These are phyloP conservation scores for Thielaviopsis musarum DNA, from an alignment of 2,329 filamentous ascomycete genomes.

Conservation along the genomic window DNA sequence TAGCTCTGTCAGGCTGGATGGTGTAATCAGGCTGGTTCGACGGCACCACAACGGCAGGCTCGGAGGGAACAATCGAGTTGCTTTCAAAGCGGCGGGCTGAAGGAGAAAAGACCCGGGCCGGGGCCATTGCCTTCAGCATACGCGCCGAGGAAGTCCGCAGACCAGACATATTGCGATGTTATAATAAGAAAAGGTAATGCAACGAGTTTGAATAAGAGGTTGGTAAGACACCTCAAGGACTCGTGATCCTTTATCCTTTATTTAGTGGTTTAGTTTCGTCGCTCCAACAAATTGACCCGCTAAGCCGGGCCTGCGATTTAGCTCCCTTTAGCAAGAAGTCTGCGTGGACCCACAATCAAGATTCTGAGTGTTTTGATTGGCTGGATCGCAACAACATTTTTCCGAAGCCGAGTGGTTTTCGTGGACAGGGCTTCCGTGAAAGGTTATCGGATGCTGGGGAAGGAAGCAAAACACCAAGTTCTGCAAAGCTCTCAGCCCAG, in stretches of 20 bases:
- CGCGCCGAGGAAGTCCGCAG: conserved; percentile 1
- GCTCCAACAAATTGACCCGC: not conserved
- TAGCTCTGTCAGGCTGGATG: conserved; percentile 69
- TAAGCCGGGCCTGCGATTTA: not conserved
- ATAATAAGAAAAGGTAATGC: not conserved
- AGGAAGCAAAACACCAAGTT: conserved; percentile 7
- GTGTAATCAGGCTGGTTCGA: conserved; percentile 65
- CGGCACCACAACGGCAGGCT: conserved; percentile 24
- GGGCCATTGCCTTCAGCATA: not conserved
- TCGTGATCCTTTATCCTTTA: conserved; percentile 9
- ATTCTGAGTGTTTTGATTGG: conserved; percentile 25
- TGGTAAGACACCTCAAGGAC: not conserved
- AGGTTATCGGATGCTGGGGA: conserved; percentile 7
- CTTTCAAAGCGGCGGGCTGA: conserved; percentile 34
- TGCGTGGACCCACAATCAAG: not conserved
- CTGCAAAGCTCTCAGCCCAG: conserved; percentile 13
- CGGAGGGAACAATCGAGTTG: conserved; percentile 27
- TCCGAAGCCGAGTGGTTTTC: conserved; percentile 34
- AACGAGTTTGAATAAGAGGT: not conserved
- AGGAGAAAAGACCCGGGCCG: conserved; percentile 23
- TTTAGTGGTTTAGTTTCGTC: not conserved
- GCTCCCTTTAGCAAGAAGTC: not conserved
- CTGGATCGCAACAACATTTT: conserved; percentile 25
- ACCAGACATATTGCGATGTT: not conserved
- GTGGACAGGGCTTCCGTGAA: conserved; percentile 15